Evolutionary conservation across 257 asterid genomes (phyloP).

Genomic region (Ocimum tenuiflorum): DNA sequence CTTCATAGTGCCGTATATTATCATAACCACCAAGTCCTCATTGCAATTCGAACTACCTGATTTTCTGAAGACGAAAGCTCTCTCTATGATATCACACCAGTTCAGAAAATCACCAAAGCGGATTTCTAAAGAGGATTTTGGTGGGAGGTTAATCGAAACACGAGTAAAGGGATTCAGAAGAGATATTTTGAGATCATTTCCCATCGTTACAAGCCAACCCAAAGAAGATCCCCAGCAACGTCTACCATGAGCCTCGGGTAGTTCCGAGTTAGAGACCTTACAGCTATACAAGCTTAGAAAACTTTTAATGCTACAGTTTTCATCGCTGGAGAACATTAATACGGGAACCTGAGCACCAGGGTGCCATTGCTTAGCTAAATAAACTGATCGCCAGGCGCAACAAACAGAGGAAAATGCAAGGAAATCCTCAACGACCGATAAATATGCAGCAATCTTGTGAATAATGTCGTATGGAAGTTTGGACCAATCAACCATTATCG

Average conservation of each 20-base stretch:
- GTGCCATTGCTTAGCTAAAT: constrained; percentile 30
- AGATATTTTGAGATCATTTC: constrained; percentile 10
- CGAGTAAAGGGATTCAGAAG: constrained; percentile 26
- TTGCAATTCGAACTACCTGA: neutral
- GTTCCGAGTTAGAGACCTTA: constrained; percentile 17
- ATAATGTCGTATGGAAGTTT: too few species aligned
- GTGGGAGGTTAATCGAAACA: constrained; percentile 14
- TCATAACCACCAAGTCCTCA: constrained; percentile 21
- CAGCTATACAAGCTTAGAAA: constrained; percentile 20
- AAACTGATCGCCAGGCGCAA: constrained; percentile 32
- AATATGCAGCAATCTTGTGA: too few species aligned
- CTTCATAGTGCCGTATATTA: constrained; percentile 19
- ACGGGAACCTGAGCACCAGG: constrained; percentile 30
- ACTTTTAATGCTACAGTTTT: constrained; percentile 8
- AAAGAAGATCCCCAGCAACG: constrained; percentile 26
- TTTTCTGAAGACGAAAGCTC: constrained; percentile 21
- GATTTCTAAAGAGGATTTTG: constrained; percentile 14
- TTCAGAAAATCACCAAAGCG: neutral
- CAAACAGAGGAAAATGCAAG: constrained; percentile 13
- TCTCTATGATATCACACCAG: constrained; percentile 21
- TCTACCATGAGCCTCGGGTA: constrained; percentile 19
- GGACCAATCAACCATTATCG: too few species aligned
- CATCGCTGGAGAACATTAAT: constrained; percentile 16
- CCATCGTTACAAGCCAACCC: constrained; percentile 25
- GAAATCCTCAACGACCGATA: too few species aligned